Base-by-base conservation (phyloP, 2,329 filamentous ascomycete species). In the Aspergillus neotritici region DNA sequence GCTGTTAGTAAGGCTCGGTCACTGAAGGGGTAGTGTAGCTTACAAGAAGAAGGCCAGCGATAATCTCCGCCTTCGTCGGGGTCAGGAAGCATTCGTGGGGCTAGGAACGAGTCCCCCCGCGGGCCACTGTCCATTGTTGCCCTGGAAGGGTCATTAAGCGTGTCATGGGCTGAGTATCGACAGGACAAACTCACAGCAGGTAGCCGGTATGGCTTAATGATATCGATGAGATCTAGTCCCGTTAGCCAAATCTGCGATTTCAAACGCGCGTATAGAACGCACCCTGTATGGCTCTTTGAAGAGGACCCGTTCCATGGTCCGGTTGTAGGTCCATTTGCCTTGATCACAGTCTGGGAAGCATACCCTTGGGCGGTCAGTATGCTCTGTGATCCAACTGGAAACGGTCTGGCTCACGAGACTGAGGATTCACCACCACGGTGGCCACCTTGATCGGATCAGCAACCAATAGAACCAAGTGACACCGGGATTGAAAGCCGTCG, bases 81-180 rank as follows among this genome's bases (percentile, higher is more conserved):
- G 17, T 58, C 58, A 35, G 61, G 58, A 15, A 64, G 51, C 48
- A 57, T 58, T 34, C 59, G 58, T 9, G 55, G 55, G 4, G 56
- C 55, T 11, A 65, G 54, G 31, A 59, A 61, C 5, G 60, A 60
- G 34, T 64, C 58, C n/a, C 62, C 61, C 12, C 51, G 40, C 5
- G 56, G 55, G 4, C 62, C 61, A 32, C 60, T 62, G 45, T 66
- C 63, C 61, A 66, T 64, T 31, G 62, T 63, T 40, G 58, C 54
- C 37, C 63, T 66, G 40, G n/a, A 46, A 16, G 17, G 30, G 47
- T 64, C 41, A 60, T 51, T 31, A 21, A 38, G 31, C 32, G 14
- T 4, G 10, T 16, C n/a, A 12, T 17, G 31, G 30, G 37, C 17
- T 31, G 31, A 31, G 10, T 3, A 6, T 35, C 17, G 9, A 13